Percentiles rank a stretch among this genome's conserved stretches.
phyloP scores from a whole-genome alignment of 257 asterid species.

The Solanum pinnatisectum region DNA sequence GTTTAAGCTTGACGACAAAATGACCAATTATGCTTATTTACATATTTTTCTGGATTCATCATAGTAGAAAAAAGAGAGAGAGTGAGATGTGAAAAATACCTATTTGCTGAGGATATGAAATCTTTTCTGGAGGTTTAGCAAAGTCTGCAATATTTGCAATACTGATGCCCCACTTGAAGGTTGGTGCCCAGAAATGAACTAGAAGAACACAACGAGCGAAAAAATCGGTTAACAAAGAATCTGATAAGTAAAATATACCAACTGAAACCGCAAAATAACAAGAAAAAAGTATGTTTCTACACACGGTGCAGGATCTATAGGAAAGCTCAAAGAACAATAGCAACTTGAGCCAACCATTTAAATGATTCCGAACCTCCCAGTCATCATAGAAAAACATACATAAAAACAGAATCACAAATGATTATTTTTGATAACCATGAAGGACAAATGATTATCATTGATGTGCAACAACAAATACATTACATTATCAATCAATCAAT shows the following conservation, averaged over 20 bases:
- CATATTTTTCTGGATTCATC: not conserved
- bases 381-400: not conserved
- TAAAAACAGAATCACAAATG: not conserved
- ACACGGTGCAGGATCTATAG: not conserved
- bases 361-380: not conserved
- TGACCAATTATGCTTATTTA: not conserved
- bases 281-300: not conserved
- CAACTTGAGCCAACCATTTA: not conserved
- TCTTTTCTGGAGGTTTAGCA: conserved; percentile 55
- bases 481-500: not conserved
- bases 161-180: conserved; percentile 80
- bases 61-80: not conserved
- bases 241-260: not conserved
- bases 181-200: conserved; percentile 85
- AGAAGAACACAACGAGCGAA: not conserved
- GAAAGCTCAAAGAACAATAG: not conserved
- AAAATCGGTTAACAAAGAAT: not conserved
- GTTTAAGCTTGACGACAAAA: not conserved
- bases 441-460: not conserved
- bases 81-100: conserved; percentile 22
- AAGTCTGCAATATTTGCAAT: conserved; percentile 65
- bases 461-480: not conserved
- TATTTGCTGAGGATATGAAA: conserved; percentile 60
- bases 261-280: not conserved
- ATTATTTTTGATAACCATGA: no score